Percentiles rank a stretch among this genome's conserved stretches.
Evolutionary conservation across 306 rosid genomes (phyloP).

Genomic region (Cyamopsis tetragonoloba): DNA sequence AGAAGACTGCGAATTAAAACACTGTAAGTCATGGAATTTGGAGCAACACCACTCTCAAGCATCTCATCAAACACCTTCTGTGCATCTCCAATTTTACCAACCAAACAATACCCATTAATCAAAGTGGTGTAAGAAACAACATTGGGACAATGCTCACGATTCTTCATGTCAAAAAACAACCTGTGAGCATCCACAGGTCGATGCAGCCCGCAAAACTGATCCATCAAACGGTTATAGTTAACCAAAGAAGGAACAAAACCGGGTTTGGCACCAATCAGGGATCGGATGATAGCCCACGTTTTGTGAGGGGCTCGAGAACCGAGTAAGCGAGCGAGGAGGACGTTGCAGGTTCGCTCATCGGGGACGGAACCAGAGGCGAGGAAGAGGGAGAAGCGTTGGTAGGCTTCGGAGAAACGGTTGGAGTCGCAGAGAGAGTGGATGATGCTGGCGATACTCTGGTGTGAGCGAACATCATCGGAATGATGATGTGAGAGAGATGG

Average conservation of each 20-base stretch:
- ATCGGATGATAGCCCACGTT: conserved; percentile 41
- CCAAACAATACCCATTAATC: conserved; percentile 57
- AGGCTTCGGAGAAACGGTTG: conserved; percentile 66
- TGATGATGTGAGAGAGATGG: background rate
- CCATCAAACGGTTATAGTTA: conserved; percentile 71
- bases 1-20: conserved; percentile 57
- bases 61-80: conserved; percentile 78
- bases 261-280: conserved; percentile 42
- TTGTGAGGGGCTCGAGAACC: conserved; percentile 43
- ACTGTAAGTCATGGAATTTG: conserved; percentile 59
- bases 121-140: conserved; percentile 71
- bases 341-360: conserved; percentile 78
- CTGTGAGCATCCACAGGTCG: conserved; percentile 59
- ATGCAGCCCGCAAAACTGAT: conserved; percentile 60
- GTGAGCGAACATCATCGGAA: background rate
- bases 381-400: conserved; percentile 48
- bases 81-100: conserved; percentile 43
- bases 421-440: conserved; percentile 73
- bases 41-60: conserved; percentile 47
- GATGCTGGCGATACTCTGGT: conserved; percentile 37
- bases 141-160: conserved; percentile 68
- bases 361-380: conserved; percentile 49
- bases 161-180: conserved; percentile 58
- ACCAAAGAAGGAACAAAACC: conserved; percentile 68
- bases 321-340: conserved; percentile 67